Evolutionary conservation across 2,329 filamentous ascomycete genomes (phyloP), one percentile per base, ranked within the genome.

Genomic region (Colletotrichum tamarilloi): DNA sequence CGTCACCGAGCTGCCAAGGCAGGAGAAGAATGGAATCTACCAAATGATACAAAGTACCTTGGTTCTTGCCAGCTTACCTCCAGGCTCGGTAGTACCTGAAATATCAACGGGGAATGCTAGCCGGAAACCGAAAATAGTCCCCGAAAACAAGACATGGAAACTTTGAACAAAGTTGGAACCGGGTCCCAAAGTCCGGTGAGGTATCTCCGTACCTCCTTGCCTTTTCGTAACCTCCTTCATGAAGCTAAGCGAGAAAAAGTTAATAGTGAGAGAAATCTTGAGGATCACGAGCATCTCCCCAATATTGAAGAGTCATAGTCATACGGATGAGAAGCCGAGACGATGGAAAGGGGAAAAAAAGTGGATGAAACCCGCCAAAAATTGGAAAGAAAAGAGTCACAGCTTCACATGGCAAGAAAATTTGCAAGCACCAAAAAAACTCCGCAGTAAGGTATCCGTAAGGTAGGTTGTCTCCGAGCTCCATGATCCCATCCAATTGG

Each of bases 61-160:
- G 24, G 24, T 38, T 5, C 35, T 24, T 42, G 46, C 14, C 14
- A 19, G 38, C 30, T 42, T 16, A 35, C n/a, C 46, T 28, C 58
- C 32, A 49, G 11, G 42, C 42, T 49, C 6, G n/a, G 42, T 19
- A 26, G 56, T 32, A 19, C 56, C 57, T 35, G 42, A 22, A 28
- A 67, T 70, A 22, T 52, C 68, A 49, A 49, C 58, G 52, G 69
- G 65, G 65, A 68, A 58, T 28, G 42, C 57, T 11, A 63, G 42
- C 69, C 69, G 69, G 65, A 9, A 28, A 68, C 49, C 49, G n/a
- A 28, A 32, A 57, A 55, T 28, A 62, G 57, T 35, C 46, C 63
- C 35, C 12, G 22, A 56, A 62, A 62, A 4, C 8, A 42, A 59
- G 38, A 42, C 38, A 3, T 42, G 35, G 30, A 32, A 38, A 38